Base-by-base conservation (phyloP, 768 basidiomycete genomes). In the Cystofilobasidium ferigula region DNA sequence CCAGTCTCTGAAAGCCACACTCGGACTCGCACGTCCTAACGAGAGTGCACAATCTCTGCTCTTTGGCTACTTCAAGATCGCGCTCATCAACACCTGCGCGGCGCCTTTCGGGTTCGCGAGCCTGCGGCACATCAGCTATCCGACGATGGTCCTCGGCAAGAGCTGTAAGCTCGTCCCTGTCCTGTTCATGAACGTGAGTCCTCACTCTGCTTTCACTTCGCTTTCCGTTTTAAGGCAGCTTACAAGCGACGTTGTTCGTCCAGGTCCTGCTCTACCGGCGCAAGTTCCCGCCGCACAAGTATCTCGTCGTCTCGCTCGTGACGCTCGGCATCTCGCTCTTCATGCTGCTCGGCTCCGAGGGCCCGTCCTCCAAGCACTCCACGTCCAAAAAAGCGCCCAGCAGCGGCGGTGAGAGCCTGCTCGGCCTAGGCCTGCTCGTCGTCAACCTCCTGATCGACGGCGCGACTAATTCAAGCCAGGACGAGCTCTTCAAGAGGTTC, bases 131-230 rank as follows among this genome's bases (percentile, higher is more conserved):
- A 92, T 99, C 74, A 91, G 91, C 22, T 98, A 97, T 80, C 95
- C 95, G 58, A 91, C 94, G 51, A 94, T 97, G 88, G 93, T 98
- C 38, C 86, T 98, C 70, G 95, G 89, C 61, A 98, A 98, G 72
- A 68, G 67, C 57, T 98, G 95, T 82, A 98, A 98, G 75, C 89
- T 99, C 74, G 90, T 99, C 51, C 95, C 95, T 0, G 95, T 77
- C n/a, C 64, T 77, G 84, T 82, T 98, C 76, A 92, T 98, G 87
- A 97, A 98, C 78, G 85, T 68, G n/a, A 51, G 67, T 62, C 28
- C 20, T 20, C 12, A 1, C 4, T 30, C 38, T 30, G 42, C 30
- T 12, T n/a, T 56, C 3, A n/a, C 16, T 28, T 26, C 20, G 35
- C 22, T 57, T 12, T 43, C 28, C 26, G n/a, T 5, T n/a, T 34